Base-by-base conservation (phyloP, 78 protist species). In the Dictyostelium intermedium region DNA sequence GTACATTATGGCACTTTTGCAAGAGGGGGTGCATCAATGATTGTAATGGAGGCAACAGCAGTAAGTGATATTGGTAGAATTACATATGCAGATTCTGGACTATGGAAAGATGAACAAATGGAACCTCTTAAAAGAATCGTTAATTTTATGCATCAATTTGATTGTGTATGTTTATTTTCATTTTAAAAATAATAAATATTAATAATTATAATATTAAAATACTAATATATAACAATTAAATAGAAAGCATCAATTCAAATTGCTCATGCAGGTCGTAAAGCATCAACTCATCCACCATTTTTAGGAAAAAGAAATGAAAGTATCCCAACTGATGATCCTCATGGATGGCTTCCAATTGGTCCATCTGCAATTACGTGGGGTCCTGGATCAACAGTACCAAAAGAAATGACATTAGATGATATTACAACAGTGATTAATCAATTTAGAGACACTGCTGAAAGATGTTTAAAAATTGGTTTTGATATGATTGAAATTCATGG, bases 401-500 rank as follows among this genome's bases (percentile, higher is more conserved):
- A 76, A 14, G 97, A 83, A 14, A 20, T 96, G 79, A 86, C 97
- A 13, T 11, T 50, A 32, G 92, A 83, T 18, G 97, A 98, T n/a
- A 97, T 98, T 34, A 9, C 34, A 34, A 27, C 0, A 7, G 60
- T 82, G n/a, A 79, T 95, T 27, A 80, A 18, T 9, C 93, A 20
- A 1, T 97, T 86, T 70, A 78, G 16, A 53, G 72, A 50, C 13
- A 96, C 98, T 2, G 97, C 98, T 0, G 60, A 34, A 45, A 77
- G 92, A 30, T 77, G 95, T 18, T 72, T 60, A 35, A 72, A 81
- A 35, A 97, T 98, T 9, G 99, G 99, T 5, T 97, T 97, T 70
- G 99, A 97, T 60, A 97, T 97, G 32, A 95, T 98, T 16, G 98
- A 98, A 91, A 84, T 98, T 45, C 99, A 98, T 89, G 92, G 80